Evolutionary conservation across 1,139 yeast genomes (phyloP), one percentile per base, ranked within the genome.

Genomic region (Saccharomycopsis hybrid): DNA sequence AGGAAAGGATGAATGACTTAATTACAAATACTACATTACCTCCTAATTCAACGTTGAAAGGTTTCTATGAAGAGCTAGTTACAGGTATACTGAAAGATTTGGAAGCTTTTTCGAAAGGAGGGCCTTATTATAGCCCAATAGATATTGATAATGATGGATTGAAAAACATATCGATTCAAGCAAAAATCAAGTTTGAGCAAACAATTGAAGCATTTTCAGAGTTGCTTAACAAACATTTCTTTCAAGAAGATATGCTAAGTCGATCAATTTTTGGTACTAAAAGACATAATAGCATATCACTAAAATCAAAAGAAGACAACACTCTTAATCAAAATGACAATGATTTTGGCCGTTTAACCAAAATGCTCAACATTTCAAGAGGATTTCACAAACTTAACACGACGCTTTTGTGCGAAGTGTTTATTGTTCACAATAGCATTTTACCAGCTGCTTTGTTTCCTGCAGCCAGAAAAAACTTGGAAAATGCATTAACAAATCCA

Each of bases 161-260:
- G 5, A 46, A 39, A 35, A 30, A 46, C 13, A 25, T 51, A n/a
- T 11, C 46, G 4, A 37, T 59, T 36, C 57, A 56, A 29, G 55
- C 49, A 29, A 59, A 58, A 35, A 59, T 62, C 41, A 60, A 59
- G 40, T 46, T 54, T 11, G 53, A 60, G 18, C 58, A 59, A 40
- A 24, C 54, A 5, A 39, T 43, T 24, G 47, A 49, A 27, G 37
- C 33, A 25, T 46, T 51, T 35, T 36, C 13, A 5, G 40, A 40
- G 9, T n/a, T 4, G 24, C 32, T 52, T 18, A 33, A 18, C 11
- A 28, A 35, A 18, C 7, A 9, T 27, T 43, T 46, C 33, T 41
- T 48, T 35, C 25, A 32, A 13, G 37, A 35, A 41, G 44, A 40
- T 11, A 32, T 24, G 27, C 27, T 43, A 18, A 27, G 28, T n/a